A percentile compares a stretch with the other conserved stretches of the same genome.
Evolutionary conservation across 192 early-diverging fungal species (phyloP).

Genomic region (Backusella sp.): DNA sequence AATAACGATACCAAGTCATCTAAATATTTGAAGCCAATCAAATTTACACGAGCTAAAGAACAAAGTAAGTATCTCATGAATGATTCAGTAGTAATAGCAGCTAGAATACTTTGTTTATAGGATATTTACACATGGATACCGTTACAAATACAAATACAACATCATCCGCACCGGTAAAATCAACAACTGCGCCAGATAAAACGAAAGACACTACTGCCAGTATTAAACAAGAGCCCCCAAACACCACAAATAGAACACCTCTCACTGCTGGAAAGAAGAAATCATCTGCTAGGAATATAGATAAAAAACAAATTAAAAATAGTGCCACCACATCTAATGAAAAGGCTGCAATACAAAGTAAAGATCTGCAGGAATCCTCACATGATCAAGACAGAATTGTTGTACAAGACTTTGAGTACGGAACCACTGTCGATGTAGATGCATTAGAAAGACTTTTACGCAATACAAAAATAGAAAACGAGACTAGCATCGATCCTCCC

Average conservation of each 20-base stretch:
- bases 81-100: background rate
- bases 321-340: background rate
- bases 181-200: background rate
- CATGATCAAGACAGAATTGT: background rate
- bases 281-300: background rate
- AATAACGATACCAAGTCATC: background rate
- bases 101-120: background rate
- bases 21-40: background rate
- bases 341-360: background rate
- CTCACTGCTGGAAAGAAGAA: background rate
- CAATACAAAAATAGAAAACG: background rate
- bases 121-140: background rate
- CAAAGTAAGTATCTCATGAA: background rate
- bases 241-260: background rate
- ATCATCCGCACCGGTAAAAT: background rate
- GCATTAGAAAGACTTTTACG: background rate
- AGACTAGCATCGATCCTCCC: background rate
- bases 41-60: background rate
- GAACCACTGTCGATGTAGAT: background rate
- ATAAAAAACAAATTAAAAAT: background rate
- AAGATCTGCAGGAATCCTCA: background rate
- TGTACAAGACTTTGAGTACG: background rate
- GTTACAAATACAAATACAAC: background rate
- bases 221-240: background rate
- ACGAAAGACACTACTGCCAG: background rate